A percentile compares a stretch with the other conserved stretches of the same genome.
Conservation (phyloP, 2,329 filamentous ascomycete genomes). For the Helicocarpus griseus region DNA sequence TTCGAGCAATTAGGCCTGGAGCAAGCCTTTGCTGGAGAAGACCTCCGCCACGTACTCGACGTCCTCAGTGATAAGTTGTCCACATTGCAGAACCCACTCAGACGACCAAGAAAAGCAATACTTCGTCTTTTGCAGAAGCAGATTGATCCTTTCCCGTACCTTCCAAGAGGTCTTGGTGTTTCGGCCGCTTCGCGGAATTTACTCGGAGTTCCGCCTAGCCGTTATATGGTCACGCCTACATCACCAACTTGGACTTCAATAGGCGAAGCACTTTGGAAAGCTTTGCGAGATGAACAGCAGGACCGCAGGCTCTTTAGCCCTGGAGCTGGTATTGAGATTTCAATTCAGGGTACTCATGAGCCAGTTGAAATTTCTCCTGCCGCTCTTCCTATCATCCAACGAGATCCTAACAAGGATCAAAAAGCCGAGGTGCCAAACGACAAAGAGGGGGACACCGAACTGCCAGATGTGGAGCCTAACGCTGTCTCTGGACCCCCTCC, state of each 20-base stretch:
- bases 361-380: not conserved
- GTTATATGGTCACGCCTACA: conserved; percentile 28
- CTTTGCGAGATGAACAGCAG: conserved; percentile 32
- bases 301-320: conserved; percentile 19
- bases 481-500: not conserved
- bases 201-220: conserved; percentile 28
- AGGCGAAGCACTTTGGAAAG: conserved; percentile 39
- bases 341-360: conserved; percentile 27
- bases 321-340: conserved; percentile 33
- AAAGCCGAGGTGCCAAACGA: not conserved
- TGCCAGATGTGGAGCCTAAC: not conserved
- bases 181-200: conserved; percentile 17
- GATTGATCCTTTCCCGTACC: conserved; percentile 44
- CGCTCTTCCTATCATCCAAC: conserved; percentile 10
- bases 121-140: conserved; percentile 44
- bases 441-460: not conserved
- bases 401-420: not conserved
- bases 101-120: conserved; percentile 42
- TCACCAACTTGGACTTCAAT: conserved; percentile 37
- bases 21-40: conserved; percentile 44
- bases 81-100: conserved; percentile 41
- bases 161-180: conserved; percentile 20
- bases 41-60: conserved; percentile 40
- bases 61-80: conserved; percentile 48
- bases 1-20: conserved; percentile 50